Conservation (phyloP, 352 stramenopile species). For the Globisporangium solare region DNA sequence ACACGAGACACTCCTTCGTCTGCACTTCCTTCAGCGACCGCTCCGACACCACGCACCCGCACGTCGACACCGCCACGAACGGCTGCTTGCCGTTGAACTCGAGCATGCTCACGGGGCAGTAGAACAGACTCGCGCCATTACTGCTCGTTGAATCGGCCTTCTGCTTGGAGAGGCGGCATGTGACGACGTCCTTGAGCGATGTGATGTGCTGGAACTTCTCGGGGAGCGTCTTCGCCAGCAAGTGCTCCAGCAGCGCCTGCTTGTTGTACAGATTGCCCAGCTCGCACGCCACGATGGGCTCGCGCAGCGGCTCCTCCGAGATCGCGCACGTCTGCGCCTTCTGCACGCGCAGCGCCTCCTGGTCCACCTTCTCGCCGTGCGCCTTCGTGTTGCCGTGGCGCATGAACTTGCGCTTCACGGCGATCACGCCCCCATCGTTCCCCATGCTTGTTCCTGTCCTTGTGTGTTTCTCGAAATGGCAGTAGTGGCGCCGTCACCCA, state of each 20-base stretch:
- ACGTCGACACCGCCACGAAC: constrained; percentile 78
- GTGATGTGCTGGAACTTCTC: constrained; percentile 73
- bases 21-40: constrained; percentile 83
- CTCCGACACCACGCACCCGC: constrained; percentile 87
- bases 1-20: constrained; percentile 65
- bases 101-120: constrained; percentile 83
- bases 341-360: constrained; percentile 52
- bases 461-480: too few relatives aligned
- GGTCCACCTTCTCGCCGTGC: constrained; percentile 60
- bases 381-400: constrained; percentile 78
- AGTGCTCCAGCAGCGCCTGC: constrained; percentile 74
- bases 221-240: constrained; percentile 79
- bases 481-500: too few relatives aligned
- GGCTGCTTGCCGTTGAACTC: constrained; percentile 87
- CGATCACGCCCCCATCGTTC: constrained; percentile 91
- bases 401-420: constrained; percentile 94
- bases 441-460: constrained; percentile 60
- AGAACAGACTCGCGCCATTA: constrained; percentile 9
- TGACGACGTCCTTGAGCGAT: constrained; percentile 85
- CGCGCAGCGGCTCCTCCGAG: constrained; percentile 71
- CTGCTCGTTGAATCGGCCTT: not conserved
- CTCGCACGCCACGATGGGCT: constrained; percentile 84
- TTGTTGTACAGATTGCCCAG: constrained; percentile 93
- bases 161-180: constrained; percentile 44
- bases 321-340: constrained; percentile 73